phyloP scores from a whole-genome alignment of 148 eudicot species.

The Oxyria digyna region DNA sequence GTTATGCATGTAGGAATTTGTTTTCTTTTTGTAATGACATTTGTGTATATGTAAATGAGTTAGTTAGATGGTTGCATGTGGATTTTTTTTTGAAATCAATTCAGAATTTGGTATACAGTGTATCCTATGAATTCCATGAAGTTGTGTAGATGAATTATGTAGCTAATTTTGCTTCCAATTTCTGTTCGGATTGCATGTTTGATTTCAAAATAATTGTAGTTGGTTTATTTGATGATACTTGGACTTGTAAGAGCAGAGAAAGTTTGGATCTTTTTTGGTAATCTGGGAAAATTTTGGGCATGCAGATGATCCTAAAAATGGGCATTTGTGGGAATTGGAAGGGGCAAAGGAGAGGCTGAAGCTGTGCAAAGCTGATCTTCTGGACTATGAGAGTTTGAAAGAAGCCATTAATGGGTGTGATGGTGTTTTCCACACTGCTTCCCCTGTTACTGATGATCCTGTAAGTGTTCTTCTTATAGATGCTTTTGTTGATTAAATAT shows the following conservation, averaged over 20 bases:
- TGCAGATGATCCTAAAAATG: slow-evolving; percentile 82
- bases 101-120: not conserved
- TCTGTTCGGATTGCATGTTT: not conserved
- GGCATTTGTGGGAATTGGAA: slow-evolving; percentile 70
- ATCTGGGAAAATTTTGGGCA: not conserved
- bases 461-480: slow-evolving; percentile 20
- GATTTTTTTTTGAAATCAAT: not conserved
- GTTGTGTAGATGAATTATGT: not conserved
- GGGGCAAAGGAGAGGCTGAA: slow-evolving; percentile 84
- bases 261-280: not conserved
- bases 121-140: not conserved
- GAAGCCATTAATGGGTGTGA: slow-evolving; percentile 72
- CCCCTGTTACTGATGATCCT: slow-evolving; percentile 97
- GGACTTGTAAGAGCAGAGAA: not conserved
- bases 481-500: slow-evolving; percentile 40
- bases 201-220: too few species aligned
- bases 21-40: too few species aligned
- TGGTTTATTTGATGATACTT: not conserved
- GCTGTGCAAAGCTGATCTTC: slow-evolving; percentile 71
- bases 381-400: slow-evolving; percentile 58
- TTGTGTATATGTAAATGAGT: too few species aligned
- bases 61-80: not conserved
- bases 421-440: slow-evolving; percentile 94
- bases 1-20: not conserved
- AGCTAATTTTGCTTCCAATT: not conserved